Evolutionary conservation across 164 flowering plant genomes (phyloP).

Genomic region (Vitis vinifera): DNA sequence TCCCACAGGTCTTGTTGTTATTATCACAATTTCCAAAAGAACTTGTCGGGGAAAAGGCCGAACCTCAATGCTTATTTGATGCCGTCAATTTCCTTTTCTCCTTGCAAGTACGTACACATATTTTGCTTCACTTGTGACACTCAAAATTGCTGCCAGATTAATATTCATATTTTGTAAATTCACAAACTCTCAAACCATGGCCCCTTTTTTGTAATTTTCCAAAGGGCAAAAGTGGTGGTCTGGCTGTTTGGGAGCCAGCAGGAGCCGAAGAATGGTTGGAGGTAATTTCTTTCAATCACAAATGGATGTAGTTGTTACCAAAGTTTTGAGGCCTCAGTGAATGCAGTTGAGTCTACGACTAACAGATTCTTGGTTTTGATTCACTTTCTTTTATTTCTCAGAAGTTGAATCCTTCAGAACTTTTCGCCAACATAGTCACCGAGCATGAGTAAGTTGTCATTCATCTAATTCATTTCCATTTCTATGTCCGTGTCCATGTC

Average conservation of each 20-base stretch:
- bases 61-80: too few relatives aligned
- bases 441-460: conserved; percentile 27
- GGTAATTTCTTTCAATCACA: conserved; percentile 13
- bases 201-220: too few relatives aligned
- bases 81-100: too few relatives aligned
- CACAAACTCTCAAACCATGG: too few relatives aligned
- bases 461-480: too few relatives aligned
- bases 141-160: too few relatives aligned
- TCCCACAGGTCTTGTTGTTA: conserved; percentile 40
- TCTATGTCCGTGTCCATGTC: not conserved
- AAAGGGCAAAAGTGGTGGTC: conserved; percentile 31
- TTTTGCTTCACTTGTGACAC: too few relatives aligned
- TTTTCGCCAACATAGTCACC: conserved; percentile 32
- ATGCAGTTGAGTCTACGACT: not conserved
- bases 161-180: too few relatives aligned
- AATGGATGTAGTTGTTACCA: too few relatives aligned
- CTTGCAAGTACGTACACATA: too few relatives aligned
- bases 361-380: not conserved
- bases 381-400: not conserved
- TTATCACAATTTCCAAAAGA: conserved; percentile 48
- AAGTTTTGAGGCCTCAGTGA: too few relatives aligned
- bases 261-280: conserved; percentile 39
- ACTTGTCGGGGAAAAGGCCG: conserved; percentile 29
- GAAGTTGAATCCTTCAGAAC: conserved; percentile 42
- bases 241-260: conserved; percentile 48